Evolutionary conservation across 192 early-diverging fungal species (phyloP).

Genomic region (Podochytrium sp.): DNA sequence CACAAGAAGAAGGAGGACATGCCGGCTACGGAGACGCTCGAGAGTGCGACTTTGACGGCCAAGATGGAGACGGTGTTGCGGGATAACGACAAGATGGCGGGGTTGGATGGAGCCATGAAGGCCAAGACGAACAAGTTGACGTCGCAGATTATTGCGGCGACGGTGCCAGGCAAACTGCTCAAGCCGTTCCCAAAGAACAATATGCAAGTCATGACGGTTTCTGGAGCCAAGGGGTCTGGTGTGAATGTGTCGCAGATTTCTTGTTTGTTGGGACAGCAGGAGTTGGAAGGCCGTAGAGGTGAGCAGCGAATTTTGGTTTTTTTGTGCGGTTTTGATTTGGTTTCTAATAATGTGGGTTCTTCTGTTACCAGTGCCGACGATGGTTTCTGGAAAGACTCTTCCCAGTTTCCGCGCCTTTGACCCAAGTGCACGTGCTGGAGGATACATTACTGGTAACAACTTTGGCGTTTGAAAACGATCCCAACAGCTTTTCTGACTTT

Average conservation of each 20-base stretch:
- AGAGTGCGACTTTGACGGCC: constrained; percentile 22
- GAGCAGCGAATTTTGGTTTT: too few species aligned
- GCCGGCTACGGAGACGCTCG: constrained; percentile 37
- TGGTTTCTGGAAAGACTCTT: constrained; percentile 95
- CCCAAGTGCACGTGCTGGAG: constrained; percentile 87
- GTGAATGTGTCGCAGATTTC: constrained; percentile 98
- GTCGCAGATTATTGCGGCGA: constrained; percentile 72
- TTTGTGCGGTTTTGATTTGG: too few species aligned
- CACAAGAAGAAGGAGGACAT: constrained; percentile 41
- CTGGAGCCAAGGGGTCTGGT: constrained; percentile 95
- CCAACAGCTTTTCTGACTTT: too few species aligned
- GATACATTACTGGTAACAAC: constrained; percentile 94
- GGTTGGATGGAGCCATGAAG: constrained; percentile 88
- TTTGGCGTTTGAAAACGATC: too few species aligned
- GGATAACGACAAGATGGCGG: constrained; percentile 81
- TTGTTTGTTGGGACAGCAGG: constrained; percentile 96
- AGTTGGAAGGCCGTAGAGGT: constrained; percentile 96
- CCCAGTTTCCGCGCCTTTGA: constrained; percentile 94
- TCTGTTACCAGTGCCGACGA: constrained; percentile 96
- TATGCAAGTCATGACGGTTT: constrained; percentile 99
- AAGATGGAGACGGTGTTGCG: constrained; percentile 84
- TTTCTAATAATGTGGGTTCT: too few species aligned
- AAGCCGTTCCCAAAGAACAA: constrained; percentile 93
- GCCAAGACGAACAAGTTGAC: constrained; percentile 81
- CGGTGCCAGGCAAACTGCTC: constrained; percentile 73